Conservation (phyloP, 345 rosid species). For the Barbarea vulgaris region DNA sequence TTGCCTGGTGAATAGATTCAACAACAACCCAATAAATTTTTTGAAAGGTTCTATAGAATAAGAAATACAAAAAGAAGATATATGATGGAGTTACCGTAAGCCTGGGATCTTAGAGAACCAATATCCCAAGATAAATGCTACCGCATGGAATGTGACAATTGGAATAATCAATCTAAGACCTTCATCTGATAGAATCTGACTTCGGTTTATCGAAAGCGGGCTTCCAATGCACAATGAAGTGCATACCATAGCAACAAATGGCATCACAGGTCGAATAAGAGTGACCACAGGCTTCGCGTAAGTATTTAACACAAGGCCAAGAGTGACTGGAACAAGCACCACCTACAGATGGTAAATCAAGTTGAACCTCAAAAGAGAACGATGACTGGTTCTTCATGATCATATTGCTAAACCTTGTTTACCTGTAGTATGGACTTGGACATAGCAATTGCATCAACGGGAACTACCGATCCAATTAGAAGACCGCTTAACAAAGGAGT, state of each 20-base stretch:
- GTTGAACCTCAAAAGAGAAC: constrained; percentile 20
- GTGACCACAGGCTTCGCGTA: constrained; percentile 82
- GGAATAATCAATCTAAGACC: constrained; percentile 80
- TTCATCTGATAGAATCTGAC: constrained; percentile 69
- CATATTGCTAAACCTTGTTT: constrained; percentile 16
- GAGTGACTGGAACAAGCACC: constrained; percentile 81
- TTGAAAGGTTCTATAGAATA: not conserved
- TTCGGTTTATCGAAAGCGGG: constrained; percentile 82
- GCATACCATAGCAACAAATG: constrained; percentile 90
- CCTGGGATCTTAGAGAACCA: constrained; percentile 83
- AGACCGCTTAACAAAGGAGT: constrained; percentile 42
- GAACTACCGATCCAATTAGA: constrained; percentile 89
- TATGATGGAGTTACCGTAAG: constrained; percentile 53
- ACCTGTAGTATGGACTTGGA: constrained; percentile 95
- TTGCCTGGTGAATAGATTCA: constrained; percentile 54
- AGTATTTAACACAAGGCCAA: constrained; percentile 82
- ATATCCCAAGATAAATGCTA: constrained; percentile 79
- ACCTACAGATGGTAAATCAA: constrained; percentile 51
- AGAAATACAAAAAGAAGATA: not conserved
- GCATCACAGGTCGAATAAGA: constrained; percentile 80
- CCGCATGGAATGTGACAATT: constrained; percentile 71
- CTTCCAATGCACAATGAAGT: constrained; percentile 91
- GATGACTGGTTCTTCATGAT: not conserved
- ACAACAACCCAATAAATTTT: not conserved
- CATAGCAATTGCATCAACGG: constrained; percentile 95